Conservation (phyloP, 2,329 filamentous ascomycete species). For the Xylaria digitata region DNA sequence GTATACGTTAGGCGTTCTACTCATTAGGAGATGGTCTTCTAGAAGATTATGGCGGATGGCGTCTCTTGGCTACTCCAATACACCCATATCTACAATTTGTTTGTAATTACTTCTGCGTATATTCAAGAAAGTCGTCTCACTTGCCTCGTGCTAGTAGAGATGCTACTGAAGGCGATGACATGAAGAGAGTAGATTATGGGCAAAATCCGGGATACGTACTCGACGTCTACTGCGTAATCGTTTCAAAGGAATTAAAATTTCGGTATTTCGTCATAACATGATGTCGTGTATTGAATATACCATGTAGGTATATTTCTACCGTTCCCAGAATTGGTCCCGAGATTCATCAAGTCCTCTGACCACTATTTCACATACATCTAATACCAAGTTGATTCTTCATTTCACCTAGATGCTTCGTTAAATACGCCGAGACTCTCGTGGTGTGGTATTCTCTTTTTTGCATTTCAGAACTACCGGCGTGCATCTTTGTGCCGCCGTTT, state of each 20-base stretch:
- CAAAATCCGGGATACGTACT: background rate
- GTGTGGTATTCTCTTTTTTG: slow-evolving; percentile 50
- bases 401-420: slow-evolving; percentile 34
- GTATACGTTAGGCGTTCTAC: too few species aligned
- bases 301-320: slow-evolving; percentile 1
- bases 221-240: background rate
- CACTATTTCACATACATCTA: slow-evolving; percentile 28
- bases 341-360: slow-evolving; percentile 8
- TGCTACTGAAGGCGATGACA: background rate
- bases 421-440: slow-evolving; percentile 31
- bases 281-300: background rate
- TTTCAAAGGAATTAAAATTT: slow-evolving; percentile 12
- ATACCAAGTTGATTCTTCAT: slow-evolving; percentile 14
- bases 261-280: slow-evolving; percentile 15
- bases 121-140: too few species aligned
- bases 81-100: too few species aligned
- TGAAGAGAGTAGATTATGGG: background rate
- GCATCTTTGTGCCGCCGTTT: slow-evolving; percentile 50
- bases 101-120: background rate
- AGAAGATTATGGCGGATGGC: too few species aligned
- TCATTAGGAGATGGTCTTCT: too few species aligned
- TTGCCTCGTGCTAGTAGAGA: background rate
- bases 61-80: too few species aligned
- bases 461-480: slow-evolving; percentile 51
- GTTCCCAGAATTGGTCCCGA: slow-evolving; percentile 20